Percentiles rank a stretch among this genome's conserved stretches.
These are phyloP conservation scores for Hygrocybe coccinea DNA, from an alignment of 768 basidiomycete species.

Conservation along the genomic window DNA sequence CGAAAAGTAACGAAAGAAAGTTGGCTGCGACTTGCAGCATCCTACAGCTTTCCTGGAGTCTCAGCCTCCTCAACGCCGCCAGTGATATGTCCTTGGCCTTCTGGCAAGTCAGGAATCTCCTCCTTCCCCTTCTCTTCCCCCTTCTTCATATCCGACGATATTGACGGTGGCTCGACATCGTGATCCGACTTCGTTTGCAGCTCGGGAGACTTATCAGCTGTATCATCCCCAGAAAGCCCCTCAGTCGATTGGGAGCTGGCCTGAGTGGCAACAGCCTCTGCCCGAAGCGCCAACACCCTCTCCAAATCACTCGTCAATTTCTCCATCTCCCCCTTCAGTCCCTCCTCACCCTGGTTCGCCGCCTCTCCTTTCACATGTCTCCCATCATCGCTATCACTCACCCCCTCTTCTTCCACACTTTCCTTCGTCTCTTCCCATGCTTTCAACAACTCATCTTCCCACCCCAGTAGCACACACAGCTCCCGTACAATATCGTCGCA, in stretches of 20 bases:
- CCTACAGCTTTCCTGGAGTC: too few species aligned
- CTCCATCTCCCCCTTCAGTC: constrained; percentile 3
- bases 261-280: not conserved
- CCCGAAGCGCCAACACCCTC: not conserved
- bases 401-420: constrained; percentile 23
- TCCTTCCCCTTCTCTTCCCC: constrained; percentile 44
- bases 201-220: too few species aligned
- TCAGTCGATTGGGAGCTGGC: constrained; percentile 15
- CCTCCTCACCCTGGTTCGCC: constrained; percentile 34
- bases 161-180: too few species aligned
- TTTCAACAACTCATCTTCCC: constrained; percentile 57
- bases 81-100: too few species aligned
- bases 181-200: too few species aligned
- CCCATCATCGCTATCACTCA: constrained; percentile 34
- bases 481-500: constrained; percentile 65
- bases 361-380: constrained; percentile 49
- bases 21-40: too few species aligned
- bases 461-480: constrained; percentile 65
- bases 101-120: too few species aligned
- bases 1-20: too few species aligned
- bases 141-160: too few species aligned
- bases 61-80: too few species aligned
- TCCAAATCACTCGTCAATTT: not conserved
- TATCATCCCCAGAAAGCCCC: too few species aligned
- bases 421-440: constrained; percentile 51